phyloP scores from a whole-genome alignment of 805 yeast species.

The Clavispora phyllophila region DNA sequence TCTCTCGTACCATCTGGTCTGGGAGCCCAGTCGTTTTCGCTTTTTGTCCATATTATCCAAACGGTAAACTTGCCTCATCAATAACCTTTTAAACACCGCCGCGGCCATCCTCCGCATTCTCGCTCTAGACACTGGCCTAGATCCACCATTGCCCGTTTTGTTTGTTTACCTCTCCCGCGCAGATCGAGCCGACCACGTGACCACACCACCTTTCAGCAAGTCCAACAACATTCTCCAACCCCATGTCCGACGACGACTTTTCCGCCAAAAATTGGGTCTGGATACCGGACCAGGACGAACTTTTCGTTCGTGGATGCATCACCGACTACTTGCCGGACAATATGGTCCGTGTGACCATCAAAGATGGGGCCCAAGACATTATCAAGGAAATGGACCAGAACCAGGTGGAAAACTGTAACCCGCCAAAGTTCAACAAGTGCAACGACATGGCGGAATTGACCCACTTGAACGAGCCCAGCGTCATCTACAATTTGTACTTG shows the following conservation, averaged over 20 bases:
- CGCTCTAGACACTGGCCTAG: background rate
- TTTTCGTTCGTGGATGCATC: slow-evolving; percentile 60
- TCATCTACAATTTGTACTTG: slow-evolving; percentile 73
- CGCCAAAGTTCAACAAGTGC: slow-evolving; percentile 83
- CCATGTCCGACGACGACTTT: slow-evolving; percentile 15
- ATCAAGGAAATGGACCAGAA: slow-evolving; percentile 39
- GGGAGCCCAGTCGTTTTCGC: too few relatives aligned
- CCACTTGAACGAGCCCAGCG: slow-evolving; percentile 90
- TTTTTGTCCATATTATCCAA: too few relatives aligned
- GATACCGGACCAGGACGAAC: slow-evolving; percentile 58
- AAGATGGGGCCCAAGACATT: slow-evolving; percentile 38
- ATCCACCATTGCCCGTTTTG: background rate
- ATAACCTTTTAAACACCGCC: too few relatives aligned
- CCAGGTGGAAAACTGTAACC: slow-evolving; percentile 66
- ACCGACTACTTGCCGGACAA: slow-evolving; percentile 38
- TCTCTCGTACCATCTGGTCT: too few relatives aligned
- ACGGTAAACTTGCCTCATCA: too few relatives aligned
- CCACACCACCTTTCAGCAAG: background rate
- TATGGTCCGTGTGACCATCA: slow-evolving; percentile 32
- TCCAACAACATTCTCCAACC: background rate
- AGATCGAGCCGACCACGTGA: slow-evolving; percentile 1
- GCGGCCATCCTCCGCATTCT: too few relatives aligned
- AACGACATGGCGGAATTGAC: slow-evolving; percentile 96
- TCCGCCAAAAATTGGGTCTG: slow-evolving; percentile 62
- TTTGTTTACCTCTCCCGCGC: background rate